Evolutionary conservation across 2,329 filamentous ascomycete genomes (phyloP).

Genomic region (Pestalotiopsis sp.): DNA sequence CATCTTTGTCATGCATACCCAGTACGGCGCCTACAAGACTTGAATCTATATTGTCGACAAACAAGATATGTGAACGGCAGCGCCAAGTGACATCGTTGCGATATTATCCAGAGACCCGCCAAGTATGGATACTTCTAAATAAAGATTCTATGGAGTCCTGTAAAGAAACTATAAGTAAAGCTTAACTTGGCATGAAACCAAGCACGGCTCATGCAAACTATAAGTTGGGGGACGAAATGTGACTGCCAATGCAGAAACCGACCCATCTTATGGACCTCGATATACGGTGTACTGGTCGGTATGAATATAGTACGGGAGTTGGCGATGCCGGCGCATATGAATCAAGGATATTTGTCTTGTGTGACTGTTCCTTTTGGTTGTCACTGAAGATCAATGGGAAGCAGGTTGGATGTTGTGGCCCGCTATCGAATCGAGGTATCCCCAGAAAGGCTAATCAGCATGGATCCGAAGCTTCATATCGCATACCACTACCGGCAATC

Average conservation of each 20-base stretch:
- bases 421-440: too few species aligned
- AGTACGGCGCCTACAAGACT: neutral
- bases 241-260: neutral
- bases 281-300: neutral
- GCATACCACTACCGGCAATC: neutral
- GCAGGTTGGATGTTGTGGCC: too few species aligned
- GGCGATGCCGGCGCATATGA: constrained; percentile 4
- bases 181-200: neutral
- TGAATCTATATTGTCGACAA: too few species aligned
- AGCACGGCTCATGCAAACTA: neutral
- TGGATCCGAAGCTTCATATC: neutral
- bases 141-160: neutral
- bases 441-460: neutral
- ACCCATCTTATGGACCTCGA: neutral
- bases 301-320: neutral
- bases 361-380: neutral
- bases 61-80: too few species aligned
- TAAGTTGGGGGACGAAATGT: neutral
- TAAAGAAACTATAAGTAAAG: neutral
- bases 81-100: neutral
- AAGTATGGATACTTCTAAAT: neutral
- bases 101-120: neutral
- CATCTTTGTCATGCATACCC: neutral
- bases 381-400: too few species aligned
- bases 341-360: neutral